Evolutionary conservation across 1,139 yeast genomes (phyloP).

Genomic region (Kodamaea ohmeri): DNA sequence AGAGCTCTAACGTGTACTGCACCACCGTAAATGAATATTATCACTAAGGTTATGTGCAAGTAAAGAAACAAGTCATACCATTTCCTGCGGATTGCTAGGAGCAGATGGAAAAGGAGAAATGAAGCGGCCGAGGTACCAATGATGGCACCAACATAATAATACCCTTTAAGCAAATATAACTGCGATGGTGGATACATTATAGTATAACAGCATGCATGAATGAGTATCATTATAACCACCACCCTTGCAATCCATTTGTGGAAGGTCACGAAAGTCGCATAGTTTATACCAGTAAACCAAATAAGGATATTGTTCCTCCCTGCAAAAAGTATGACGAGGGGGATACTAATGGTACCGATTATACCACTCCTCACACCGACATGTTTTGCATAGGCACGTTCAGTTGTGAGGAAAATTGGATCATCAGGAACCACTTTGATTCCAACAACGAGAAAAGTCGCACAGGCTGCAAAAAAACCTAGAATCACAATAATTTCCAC

Average conservation of each 20-base stretch:
- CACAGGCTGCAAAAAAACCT: constrained; percentile 16
- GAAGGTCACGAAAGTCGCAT: constrained; percentile 31
- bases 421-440: constrained; percentile 8
- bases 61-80: constrained; percentile 21
- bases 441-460: constrained; percentile 14
- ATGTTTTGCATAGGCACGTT: constrained; percentile 12
- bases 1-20: constrained; percentile 18
- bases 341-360: constrained; percentile 22
- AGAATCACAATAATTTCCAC: constrained; percentile 20
- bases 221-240: constrained; percentile 24
- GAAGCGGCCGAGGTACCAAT: constrained; percentile 31
- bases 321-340: constrained; percentile 32
- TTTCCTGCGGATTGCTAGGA: constrained; percentile 15
- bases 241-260: constrained; percentile 39
- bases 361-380: constrained; percentile 34
- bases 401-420: constrained; percentile 9
- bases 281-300: constrained; percentile 38
- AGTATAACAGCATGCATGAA: constrained; percentile 41
- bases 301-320: constrained; percentile 41
- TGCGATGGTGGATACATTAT: constrained; percentile 4
- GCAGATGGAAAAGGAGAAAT: constrained; percentile 22
- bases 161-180: constrained; percentile 14
- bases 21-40: constrained; percentile 18
- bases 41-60: constrained; percentile 19
- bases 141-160: constrained; percentile 28